Evolutionary conservation across 306 rosid species (phyloP), one percentile per base, ranked within the genome.

Genomic region (Hylodesmum podocarpum): DNA sequence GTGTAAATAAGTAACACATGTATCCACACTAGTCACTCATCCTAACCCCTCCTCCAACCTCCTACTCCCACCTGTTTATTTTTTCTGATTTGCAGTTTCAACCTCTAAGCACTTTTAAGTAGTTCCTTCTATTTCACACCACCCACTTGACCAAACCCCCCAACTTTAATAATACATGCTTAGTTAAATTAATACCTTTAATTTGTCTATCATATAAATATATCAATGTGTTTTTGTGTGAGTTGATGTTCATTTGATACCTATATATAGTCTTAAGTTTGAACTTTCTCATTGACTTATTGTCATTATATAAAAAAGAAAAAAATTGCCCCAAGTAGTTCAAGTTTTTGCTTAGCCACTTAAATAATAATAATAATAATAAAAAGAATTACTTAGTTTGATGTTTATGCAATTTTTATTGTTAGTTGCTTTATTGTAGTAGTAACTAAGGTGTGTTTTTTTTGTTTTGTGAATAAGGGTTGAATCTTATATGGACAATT

Each of bases 121-220:
- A 19, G 29, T 53, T 70, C 44, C 61, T 86, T 75, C 87, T 80
- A 57, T 39, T 53, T 83, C 86, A 88, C 85, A 83, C 89, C 77
- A 78, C 77, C 88, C 43, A 74, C 64, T 8, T 54, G 18, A 79
- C 77, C 84, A 66, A 47, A 67, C 71, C 78, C 51, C 76, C 47
- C 34, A 24, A 39, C 72, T 61, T 75, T 55, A 66, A 65, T 71
- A 21, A 43, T 28, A 6, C 50, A 33, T 64, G 59, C 72, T 51
- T 47, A 79, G 36, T 50, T 82, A 34, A 58, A 62, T 13, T 54
- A n/a, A n/a, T n/a, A n/a, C n/a, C n/a, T n/a, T n/a, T n/a, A n/a
- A n/a, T 10, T 27, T 81, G 34, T 44, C 33, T 46, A 22, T 15
- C 70, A 63, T 69, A 21, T 25, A 47, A 34, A 24, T 40, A 13